phyloP scores from a whole-genome alignment of 208 protist genomes.

The Leptomonas pyrrhocoris region DNA sequence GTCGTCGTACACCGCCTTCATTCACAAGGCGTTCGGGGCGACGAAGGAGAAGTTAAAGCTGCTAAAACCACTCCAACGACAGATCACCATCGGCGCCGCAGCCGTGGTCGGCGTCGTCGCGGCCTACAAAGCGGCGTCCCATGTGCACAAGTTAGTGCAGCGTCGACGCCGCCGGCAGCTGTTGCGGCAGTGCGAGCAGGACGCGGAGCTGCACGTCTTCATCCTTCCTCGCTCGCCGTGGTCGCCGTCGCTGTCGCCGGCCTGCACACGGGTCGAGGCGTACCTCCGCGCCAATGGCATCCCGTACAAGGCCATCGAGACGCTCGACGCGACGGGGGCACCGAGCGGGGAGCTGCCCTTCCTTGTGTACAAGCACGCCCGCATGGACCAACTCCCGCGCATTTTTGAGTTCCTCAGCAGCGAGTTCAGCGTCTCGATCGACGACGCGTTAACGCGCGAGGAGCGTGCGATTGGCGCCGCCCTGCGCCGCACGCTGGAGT shows the following conservation, averaged over 20 bases:
- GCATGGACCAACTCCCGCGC: conserved; percentile 25
- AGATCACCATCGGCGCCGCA: conserved; percentile 37
- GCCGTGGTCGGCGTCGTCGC: conserved; percentile 37
- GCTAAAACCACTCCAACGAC: conserved; percentile 15
- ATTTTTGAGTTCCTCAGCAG: conserved; percentile 54
- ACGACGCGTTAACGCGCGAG: conserved; percentile 41
- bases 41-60: not conserved
- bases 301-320: conserved; percentile 51
- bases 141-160: conserved; percentile 34
- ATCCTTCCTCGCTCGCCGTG: conserved; percentile 51
- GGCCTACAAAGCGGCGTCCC: conserved; percentile 31
- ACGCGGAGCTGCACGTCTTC: conserved; percentile 49
- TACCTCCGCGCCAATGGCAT: conserved; percentile 62
- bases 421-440: conserved; percentile 47
- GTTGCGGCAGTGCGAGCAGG: conserved; percentile 25
- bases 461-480: conserved; percentile 48
- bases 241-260: conserved; percentile 51
- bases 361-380: conserved; percentile 40
- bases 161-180: conserved; percentile 33
- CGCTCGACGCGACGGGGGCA: conserved; percentile 37
- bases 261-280: conserved; percentile 58
- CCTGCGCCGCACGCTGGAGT: conserved; percentile 44
- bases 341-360: conserved; percentile 53
- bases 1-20: not conserved
- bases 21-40: not conserved